These are phyloP conservation scores for Xylariaceae sp. DNA, from an alignment of 2,329 filamentous ascomycete species.

Conservation along the genomic window DNA sequence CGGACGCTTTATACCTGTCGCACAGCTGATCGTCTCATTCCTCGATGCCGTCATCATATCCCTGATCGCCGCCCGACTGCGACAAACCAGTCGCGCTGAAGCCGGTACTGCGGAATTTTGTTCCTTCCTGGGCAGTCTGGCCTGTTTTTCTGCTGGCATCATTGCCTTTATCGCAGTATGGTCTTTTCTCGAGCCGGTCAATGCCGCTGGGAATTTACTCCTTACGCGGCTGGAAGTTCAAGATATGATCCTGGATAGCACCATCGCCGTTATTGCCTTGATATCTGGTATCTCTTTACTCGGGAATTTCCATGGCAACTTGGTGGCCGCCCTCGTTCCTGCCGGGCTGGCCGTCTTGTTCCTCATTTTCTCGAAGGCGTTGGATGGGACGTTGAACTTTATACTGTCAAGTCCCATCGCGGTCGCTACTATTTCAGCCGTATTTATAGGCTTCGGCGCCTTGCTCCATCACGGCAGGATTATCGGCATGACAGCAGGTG, in stretches of 20 bases:
- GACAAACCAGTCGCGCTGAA: conserved; percentile 26
- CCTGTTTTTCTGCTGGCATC: conserved; percentile 22
- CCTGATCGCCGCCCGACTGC: conserved; percentile 23
- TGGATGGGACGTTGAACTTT: conserved; percentile 22
- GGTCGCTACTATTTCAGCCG: conserved; percentile 17
- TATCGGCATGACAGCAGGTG: conserved; percentile 2
- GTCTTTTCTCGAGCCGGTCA: conserved; percentile 26
- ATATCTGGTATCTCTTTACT: conserved; percentile 29
- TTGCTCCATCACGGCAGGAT: conserved; percentile 21
- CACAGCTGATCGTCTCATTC: conserved; percentile 26
- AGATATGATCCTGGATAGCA: conserved; percentile 31
- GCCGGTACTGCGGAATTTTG: conserved; percentile 16
- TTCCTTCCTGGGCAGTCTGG: conserved; percentile 21
- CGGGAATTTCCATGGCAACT: conserved; percentile 25
- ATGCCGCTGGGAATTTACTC: conserved; percentile 30
- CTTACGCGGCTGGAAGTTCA: conserved; percentile 27
- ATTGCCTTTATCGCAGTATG: conserved; percentile 27
- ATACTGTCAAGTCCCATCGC: conserved; percentile 25
- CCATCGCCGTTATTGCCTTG: conserved; percentile 22
- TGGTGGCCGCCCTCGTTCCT: conserved; percentile 25
- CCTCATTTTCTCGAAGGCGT: conserved; percentile 23
- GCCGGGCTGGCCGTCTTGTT: conserved; percentile 24
- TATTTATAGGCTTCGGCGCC: conserved; percentile 25
- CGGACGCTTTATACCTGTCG: conserved; percentile 30
- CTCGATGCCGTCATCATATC: conserved; percentile 32